Conservation (phyloP, 106 monocot genomes). For the Acorus gramineus region DNA sequence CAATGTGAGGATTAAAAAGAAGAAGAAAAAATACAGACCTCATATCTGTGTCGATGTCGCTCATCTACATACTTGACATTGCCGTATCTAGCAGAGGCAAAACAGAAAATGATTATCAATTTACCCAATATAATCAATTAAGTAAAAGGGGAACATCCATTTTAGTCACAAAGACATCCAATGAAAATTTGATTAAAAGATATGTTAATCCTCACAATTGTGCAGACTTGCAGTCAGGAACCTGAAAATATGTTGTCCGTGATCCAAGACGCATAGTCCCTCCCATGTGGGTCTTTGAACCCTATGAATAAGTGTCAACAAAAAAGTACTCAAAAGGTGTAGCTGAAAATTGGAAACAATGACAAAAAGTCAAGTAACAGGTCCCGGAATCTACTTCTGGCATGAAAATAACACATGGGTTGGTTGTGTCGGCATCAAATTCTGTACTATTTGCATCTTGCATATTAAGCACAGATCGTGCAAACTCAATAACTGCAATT, state of each 20-base stretch:
- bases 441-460: slow-evolving; percentile 90
- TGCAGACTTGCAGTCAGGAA: slow-evolving; percentile 55
- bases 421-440: slow-evolving; percentile 55
- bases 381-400: slow-evolving; percentile 56
- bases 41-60: slow-evolving; percentile 88
- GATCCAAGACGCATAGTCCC: slow-evolving; percentile 96
- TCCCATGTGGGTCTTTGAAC: slow-evolving; percentile 99
- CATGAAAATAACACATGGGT: slow-evolving; percentile 88
- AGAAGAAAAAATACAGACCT: slow-evolving; percentile 31
- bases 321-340: background rate
- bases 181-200: background rate
- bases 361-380: background rate
- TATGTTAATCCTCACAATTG: slow-evolving; percentile 52
- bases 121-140: background rate
- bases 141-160: background rate
- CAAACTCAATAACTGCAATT: slow-evolving; percentile 85
- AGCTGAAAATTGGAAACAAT: background rate
- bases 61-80: slow-evolving; percentile 63
- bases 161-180: background rate
- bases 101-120: background rate
- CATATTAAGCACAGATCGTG: slow-evolving; percentile 66
- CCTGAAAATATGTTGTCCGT: slow-evolving; percentile 59
- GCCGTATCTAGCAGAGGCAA: slow-evolving; percentile 52
- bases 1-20: background rate
- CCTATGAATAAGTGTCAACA: slow-evolving; percentile 20